A percentile compares a stretch with the other conserved stretches of the same genome.
Conservation (phyloP, 1,284 basidiomycete species). For the Ganoderma meredithae region DNA sequence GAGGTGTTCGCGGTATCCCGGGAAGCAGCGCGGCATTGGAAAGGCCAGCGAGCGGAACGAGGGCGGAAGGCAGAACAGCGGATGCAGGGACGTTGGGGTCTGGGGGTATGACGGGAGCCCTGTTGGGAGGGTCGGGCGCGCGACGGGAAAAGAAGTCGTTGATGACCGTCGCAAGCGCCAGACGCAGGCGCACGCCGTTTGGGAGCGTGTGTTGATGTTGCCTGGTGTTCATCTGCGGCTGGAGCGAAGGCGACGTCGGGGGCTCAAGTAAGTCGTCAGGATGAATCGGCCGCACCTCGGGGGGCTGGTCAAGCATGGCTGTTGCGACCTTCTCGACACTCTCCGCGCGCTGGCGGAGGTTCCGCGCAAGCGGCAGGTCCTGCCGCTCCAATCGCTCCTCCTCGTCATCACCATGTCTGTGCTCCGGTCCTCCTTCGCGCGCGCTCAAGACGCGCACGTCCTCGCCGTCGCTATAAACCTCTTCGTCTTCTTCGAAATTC, state of each 20-base stretch:
- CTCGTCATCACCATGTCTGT: conserved; percentile 64
- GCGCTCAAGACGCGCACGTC: conserved; percentile 59
- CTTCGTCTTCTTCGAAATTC: conserved; percentile 76
- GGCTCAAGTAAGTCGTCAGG: conserved; percentile 46
- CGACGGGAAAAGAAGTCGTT: conserved; percentile 83
- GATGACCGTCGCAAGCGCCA: conserved; percentile 74
- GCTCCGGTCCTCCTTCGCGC: conserved; percentile 57
- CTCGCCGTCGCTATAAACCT: conserved; percentile 70
- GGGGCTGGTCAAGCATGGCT: conserved; percentile 80
- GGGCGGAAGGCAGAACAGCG: conserved; percentile 47
- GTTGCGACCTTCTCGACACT: conserved; percentile 81
- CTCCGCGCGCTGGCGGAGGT: conserved; percentile 72
- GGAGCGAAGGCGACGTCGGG: conserved; percentile 55
- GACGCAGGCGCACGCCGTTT: conserved; percentile 79
- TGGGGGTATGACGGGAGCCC: conserved; percentile 15
- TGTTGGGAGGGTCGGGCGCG: conserved; percentile 51
- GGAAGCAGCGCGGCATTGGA: conserved; percentile 37
- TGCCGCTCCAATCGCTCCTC: conserved; percentile 62
- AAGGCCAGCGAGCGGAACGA: conserved; percentile 47
- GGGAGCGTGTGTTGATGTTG: conserved; percentile 69
- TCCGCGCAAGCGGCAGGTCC: conserved; percentile 66
- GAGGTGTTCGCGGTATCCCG: conserved; percentile 23
- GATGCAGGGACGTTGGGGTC: conserved; percentile 35
- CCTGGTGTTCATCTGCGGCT: conserved; percentile 37
- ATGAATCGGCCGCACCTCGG: conserved; percentile 46